These are phyloP conservation scores for Tetrapisispora namnaoensis DNA, from an alignment of 805 yeast species.

Conservation along the genomic window DNA sequence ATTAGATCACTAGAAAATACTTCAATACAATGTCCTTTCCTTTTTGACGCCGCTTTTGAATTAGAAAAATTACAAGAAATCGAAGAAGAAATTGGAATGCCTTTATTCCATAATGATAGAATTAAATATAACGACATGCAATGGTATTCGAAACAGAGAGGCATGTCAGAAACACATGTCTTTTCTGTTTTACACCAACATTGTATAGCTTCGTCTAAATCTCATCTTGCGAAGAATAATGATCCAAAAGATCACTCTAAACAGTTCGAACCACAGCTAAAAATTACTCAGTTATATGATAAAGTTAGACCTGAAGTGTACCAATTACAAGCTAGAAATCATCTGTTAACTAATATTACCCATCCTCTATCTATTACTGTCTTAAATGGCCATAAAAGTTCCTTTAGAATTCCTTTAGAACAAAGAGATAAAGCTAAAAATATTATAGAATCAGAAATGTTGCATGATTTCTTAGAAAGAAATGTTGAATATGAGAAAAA, in stretches of 20 bases:
- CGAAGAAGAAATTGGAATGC: conserved; percentile 17
- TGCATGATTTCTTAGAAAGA: conserved; percentile 7
- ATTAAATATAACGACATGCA: conserved; percentile 11
- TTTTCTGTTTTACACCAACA: conserved; percentile 1
- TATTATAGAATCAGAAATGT: conserved; percentile 16
- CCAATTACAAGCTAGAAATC: conserved; percentile 22
- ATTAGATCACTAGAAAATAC: conserved; percentile 24
- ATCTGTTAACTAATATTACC: conserved; percentile 10
- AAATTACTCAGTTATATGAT: conserved; percentile 11
- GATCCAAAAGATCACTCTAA: background rate
- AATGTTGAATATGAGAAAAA: background rate
- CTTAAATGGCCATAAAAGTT: conserved; percentile 10
- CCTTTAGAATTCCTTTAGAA: conserved; percentile 14
- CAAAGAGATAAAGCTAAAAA: conserved; percentile 10
- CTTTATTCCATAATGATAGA: conserved; percentile 16
- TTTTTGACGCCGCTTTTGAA: conserved; percentile 20
- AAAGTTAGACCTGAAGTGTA: conserved; percentile 27
- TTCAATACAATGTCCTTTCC: conserved; percentile 14
- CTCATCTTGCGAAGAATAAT: background rate
- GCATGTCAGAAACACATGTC: conserved; percentile 2
- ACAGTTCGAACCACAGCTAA: conserved; percentile 5
- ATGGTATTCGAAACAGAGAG: conserved; percentile 10
- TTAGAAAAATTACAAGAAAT: conserved; percentile 7
- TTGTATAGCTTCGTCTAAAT: background rate
- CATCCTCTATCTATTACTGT: conserved; percentile 24